Percentiles rank a stretch among this genome's conserved stretches.
These are phyloP conservation scores for Mucor saturninus DNA, from an alignment of 371 early-diverging fungal species.

Conservation along the genomic window DNA sequence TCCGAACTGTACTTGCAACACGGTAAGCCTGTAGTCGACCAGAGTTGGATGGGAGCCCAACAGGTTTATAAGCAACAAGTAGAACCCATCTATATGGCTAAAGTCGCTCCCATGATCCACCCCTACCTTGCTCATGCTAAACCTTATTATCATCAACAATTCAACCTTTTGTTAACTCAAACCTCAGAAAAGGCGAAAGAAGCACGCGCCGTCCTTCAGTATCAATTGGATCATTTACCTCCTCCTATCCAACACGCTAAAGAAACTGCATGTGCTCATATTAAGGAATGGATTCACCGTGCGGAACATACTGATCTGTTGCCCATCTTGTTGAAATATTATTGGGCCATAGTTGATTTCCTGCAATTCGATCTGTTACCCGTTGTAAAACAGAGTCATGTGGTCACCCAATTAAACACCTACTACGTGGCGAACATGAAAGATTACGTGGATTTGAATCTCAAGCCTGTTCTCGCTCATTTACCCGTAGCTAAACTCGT, in stretches of 20 bases:
- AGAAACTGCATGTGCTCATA: too few relatives aligned
- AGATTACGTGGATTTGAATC: not conserved
- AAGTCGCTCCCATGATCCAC: not conserved
- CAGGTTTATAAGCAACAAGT: not conserved
- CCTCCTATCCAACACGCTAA: not conserved
- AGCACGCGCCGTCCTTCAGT: not conserved
- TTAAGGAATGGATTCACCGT: conserved; percentile 1
- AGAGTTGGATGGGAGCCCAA: not conserved
- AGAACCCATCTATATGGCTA: not conserved
- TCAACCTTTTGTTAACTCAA: not conserved
- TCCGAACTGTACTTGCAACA: conserved; percentile 5
- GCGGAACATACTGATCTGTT: conserved; percentile 18
- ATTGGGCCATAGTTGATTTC: conserved; percentile 5
- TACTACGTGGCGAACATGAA: conserved; percentile 2
- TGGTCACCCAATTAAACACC: not conserved
- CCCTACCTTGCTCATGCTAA: conserved; percentile 4
- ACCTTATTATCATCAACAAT: not conserved
- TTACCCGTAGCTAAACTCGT: not conserved
- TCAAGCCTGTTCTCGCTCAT: not conserved
- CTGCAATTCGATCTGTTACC: conserved; percentile 3
- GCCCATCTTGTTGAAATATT: not conserved
- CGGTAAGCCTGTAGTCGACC: conserved; percentile 4
- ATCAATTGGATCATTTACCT: conserved; percentile 2
- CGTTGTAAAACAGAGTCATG: conserved; percentile 3
- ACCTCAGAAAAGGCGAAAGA: not conserved